phyloP scores from a whole-genome alignment of 2,329 filamentous ascomycete species.

The Phaeosphaeriaceae sp. region DNA sequence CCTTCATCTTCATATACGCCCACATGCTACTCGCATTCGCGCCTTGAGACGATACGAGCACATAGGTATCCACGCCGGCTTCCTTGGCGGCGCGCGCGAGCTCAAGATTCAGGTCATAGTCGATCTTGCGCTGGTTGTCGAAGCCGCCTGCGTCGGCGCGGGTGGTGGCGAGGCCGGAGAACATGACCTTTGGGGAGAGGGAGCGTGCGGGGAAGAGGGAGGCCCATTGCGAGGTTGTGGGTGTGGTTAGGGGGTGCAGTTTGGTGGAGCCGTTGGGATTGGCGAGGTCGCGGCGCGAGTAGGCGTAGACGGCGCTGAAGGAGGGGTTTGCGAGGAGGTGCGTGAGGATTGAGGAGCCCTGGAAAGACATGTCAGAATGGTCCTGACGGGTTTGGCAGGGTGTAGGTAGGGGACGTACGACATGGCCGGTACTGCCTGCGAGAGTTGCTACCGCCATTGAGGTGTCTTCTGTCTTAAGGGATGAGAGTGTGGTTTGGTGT shows the following conservation, averaged over 20 bases:
- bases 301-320: conserved; percentile 66
- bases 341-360: conserved; percentile 78
- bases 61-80: conserved; percentile 75
- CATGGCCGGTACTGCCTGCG: conserved; percentile 72
- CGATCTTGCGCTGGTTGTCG: conserved; percentile 84
- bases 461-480: not conserved
- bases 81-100: conserved; percentile 78
- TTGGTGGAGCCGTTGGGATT: conserved; percentile 60
- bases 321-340: conserved; percentile 64
- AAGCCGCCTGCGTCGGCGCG: conserved; percentile 76
- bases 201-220: conserved; percentile 62
- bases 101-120: conserved; percentile 84
- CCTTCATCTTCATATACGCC: conserved; percentile 77
- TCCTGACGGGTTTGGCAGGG: not conserved
- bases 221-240: conserved; percentile 74
- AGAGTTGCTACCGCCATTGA: conserved; percentile 63
- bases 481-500: not conserved
- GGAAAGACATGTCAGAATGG: not conserved
- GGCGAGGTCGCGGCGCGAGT: conserved; percentile 71
- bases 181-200: conserved; percentile 69
- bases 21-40: conserved; percentile 61
- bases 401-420: no score
- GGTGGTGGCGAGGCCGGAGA: conserved; percentile 84
- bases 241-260: conserved; percentile 71
- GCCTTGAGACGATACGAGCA: conserved; percentile 72